Conservation (phyloP, 78 protist species). For the Paratrimastix pyriformis region DNA sequence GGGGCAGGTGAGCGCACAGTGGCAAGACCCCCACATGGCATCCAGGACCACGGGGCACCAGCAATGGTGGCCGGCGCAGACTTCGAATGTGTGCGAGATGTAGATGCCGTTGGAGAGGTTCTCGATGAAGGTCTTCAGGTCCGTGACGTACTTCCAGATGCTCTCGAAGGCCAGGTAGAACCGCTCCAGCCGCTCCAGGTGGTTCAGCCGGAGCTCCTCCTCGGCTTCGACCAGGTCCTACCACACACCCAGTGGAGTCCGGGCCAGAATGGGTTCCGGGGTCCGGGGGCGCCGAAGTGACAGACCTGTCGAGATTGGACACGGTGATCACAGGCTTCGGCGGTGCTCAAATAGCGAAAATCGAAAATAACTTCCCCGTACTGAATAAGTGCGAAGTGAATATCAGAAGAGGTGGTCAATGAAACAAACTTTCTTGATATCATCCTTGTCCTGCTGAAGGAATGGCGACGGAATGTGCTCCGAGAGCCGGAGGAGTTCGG, state of each 20-base stretch:
- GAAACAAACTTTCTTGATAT: background rate
- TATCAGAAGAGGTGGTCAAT: background rate
- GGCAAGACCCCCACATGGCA: background rate
- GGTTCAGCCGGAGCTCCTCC: slow-evolving; percentile 74
- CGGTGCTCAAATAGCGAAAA: slow-evolving; percentile 57
- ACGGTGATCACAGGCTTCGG: slow-evolving; percentile 57
- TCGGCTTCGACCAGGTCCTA: slow-evolving; percentile 65
- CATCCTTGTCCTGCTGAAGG: background rate
- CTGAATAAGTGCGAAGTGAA: background rate
- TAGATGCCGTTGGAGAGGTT: slow-evolving; percentile 76
- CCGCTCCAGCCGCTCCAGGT: slow-evolving; percentile 63
- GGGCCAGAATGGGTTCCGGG: background rate
- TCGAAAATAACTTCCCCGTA: slow-evolving; percentile 62
- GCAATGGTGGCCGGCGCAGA: background rate
- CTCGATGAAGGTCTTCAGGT: slow-evolving; percentile 39
- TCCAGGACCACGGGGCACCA: background rate
- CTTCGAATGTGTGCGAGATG: slow-evolving; percentile 67
- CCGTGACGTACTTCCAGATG: slow-evolving; percentile 67
- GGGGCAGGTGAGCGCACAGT: background rate
- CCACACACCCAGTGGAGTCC: too few species aligned
- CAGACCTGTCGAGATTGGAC: slow-evolving; percentile 53
- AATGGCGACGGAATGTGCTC: slow-evolving; percentile 59
- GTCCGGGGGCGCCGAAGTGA: background rate
- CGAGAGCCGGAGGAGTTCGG: slow-evolving; percentile 46
- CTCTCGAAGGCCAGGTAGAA: slow-evolving; percentile 79